phyloP scores from a whole-genome alignment of 805 yeast species.

The Barnettozyma californica region DNA sequence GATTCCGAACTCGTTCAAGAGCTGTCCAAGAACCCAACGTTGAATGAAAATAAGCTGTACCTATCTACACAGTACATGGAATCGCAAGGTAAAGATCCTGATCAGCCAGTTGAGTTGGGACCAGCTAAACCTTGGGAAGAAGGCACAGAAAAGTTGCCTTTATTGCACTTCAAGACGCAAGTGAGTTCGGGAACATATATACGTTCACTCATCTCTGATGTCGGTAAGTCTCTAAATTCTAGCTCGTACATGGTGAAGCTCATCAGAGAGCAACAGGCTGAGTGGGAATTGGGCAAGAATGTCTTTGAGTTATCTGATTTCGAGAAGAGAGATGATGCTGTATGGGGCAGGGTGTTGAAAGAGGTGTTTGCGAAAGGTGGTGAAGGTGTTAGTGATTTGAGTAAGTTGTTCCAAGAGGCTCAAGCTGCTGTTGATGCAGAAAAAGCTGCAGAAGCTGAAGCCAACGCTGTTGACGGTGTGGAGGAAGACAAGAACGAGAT shows the following conservation, averaged over 20 bases:
- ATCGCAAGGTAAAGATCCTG: slow-evolving; percentile 37
- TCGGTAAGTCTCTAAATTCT: slow-evolving; percentile 75
- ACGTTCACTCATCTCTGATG: slow-evolving; percentile 82
- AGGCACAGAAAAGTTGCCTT: slow-evolving; percentile 39
- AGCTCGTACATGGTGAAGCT: slow-evolving; percentile 87
- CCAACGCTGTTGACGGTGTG: not conserved
- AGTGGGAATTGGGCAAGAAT: slow-evolving; percentile 71
- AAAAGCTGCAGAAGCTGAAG: not conserved
- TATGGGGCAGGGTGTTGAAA: slow-evolving; percentile 66
- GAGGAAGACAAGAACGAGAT: too few relatives aligned
- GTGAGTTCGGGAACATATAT: slow-evolving; percentile 97
- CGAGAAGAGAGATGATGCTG: slow-evolving; percentile 47
- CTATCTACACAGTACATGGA: slow-evolving; percentile 54
- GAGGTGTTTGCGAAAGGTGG: slow-evolving; percentile 47
- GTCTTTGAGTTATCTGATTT: slow-evolving; percentile 68
- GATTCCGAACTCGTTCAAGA: slow-evolving; percentile 28
- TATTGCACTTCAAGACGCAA: slow-evolving; percentile 64
- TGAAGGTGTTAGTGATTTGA: slow-evolving; percentile 30
- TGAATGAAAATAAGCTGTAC: slow-evolving; percentile 57
- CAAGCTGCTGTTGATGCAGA: slow-evolving; percentile 11
- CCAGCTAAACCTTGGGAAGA: slow-evolving; percentile 34
- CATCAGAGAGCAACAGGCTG: slow-evolving; percentile 69
- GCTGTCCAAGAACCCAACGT: slow-evolving; percentile 34
- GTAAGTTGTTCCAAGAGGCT: slow-evolving; percentile 32
- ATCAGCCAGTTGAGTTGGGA: slow-evolving; percentile 33